Evolutionary conservation across 108 stramenopile species (phyloP).

Genomic region (Bacterosira constricta): DNA sequence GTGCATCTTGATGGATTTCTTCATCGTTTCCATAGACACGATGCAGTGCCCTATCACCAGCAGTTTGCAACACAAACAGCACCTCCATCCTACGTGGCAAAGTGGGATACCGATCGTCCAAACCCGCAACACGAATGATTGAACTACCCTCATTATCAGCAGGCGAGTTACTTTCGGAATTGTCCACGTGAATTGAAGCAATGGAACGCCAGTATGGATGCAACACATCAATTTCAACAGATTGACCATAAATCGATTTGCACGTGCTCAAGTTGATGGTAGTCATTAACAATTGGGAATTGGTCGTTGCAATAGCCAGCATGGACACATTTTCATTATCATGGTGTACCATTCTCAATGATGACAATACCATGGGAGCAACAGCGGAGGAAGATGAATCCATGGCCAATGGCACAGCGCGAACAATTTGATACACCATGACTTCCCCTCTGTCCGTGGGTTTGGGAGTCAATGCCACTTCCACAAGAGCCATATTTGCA

Average conservation of each 20-base stretch:
- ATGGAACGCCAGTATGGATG: constrained; percentile 25
- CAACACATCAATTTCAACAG: constrained; percentile 22
- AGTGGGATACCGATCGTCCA: constrained; percentile 30
- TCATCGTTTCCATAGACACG: constrained; percentile 26
- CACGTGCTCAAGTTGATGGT: constrained; percentile 9
- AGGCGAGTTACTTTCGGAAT: neutral
- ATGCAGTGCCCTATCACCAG: neutral
- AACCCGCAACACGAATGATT: constrained; percentile 23
- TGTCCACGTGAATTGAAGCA: constrained; percentile 12
- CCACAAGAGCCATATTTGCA: constrained; percentile 15
- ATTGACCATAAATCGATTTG: neutral
- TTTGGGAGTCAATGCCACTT: neutral
- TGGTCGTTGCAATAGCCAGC: constrained; percentile 10
- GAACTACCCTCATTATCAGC: neutral
- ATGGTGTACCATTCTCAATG: neutral
- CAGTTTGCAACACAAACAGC: constrained; percentile 10
- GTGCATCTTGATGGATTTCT: constrained; percentile 13
- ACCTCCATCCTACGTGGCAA: constrained; percentile 13
- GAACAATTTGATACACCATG: neutral
- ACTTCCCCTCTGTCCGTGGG: neutral
- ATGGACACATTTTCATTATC: constrained; percentile 5
- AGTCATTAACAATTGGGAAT: constrained; percentile 10
- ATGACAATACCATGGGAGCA: neutral
- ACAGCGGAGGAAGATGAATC: neutral
- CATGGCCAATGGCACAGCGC: neutral